Conservation (phyloP, 257 asterid genomes). For the Forsythia suspensa region DNA sequence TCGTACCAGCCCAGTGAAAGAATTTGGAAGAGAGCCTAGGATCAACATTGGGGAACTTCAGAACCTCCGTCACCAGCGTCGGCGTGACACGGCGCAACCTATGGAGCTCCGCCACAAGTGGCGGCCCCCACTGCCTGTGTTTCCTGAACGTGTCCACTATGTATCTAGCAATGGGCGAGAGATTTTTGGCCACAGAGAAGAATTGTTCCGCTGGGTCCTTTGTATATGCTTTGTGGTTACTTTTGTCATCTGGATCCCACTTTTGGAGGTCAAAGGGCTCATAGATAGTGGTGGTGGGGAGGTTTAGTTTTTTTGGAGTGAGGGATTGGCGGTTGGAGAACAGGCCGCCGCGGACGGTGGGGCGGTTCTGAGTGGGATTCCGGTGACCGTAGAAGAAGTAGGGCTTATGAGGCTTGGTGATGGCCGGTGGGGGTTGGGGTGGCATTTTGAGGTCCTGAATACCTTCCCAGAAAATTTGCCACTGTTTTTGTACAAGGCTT, state of each 20-base stretch:
- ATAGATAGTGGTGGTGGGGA: constrained; percentile 29
- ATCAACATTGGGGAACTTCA: constrained; percentile 74
- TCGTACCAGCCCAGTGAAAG: constrained; percentile 94
- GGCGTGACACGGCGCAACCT: constrained; percentile 90
- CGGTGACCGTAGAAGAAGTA: constrained; percentile 97
- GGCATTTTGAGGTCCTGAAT: constrained; percentile 36
- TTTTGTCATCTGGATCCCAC: constrained; percentile 72
- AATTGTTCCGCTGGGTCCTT: constrained; percentile 71
- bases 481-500: no score
- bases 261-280: constrained; percentile 66
- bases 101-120: constrained; percentile 67
- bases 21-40: constrained; percentile 79
- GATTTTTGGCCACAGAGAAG: constrained; percentile 62
- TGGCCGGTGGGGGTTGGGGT: constrained; percentile 48
- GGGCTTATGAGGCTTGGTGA: constrained; percentile 45
- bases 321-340: constrained; percentile 73
- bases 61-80: constrained; percentile 78
- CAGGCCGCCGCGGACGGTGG: constrained; percentile 86
- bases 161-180: constrained; percentile 88
- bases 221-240: constrained; percentile 6
- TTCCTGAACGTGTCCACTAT: constrained; percentile 78
- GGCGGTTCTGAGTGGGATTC: constrained; percentile 80
- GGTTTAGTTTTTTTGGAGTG: constrained; percentile 33
- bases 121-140: constrained; percentile 71
- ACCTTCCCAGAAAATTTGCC: neutral